These are phyloP conservation scores for Pythium dissotocum DNA, from an alignment of 352 stramenopile genomes.

Conservation along the genomic window DNA sequence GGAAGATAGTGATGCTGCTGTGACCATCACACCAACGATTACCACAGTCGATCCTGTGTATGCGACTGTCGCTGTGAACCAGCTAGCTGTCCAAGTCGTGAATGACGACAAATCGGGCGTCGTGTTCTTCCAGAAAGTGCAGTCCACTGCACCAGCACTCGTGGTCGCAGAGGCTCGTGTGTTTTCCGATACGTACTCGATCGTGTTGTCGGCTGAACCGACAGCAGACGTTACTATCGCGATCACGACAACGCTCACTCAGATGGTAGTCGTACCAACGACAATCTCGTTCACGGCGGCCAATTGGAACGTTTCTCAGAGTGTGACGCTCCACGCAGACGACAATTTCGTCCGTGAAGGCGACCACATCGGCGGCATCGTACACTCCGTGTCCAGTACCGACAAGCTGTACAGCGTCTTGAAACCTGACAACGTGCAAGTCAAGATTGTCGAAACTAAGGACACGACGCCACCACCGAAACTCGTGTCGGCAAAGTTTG, in stretches of 20 bases:
- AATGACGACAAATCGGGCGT: constrained; percentile 59
- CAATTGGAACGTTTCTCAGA: constrained; percentile 55
- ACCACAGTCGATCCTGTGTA: constrained; percentile 45
- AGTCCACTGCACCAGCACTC: constrained; percentile 38
- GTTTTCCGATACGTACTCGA: constrained; percentile 49
- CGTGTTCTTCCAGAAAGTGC: constrained; percentile 40
- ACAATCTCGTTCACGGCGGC: constrained; percentile 37
- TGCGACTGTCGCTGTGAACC: constrained; percentile 17
- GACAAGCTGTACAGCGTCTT: constrained; percentile 39
- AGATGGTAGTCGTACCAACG: constrained; percentile 43
- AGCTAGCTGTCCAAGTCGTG: constrained; percentile 40
- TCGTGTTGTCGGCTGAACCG: constrained; percentile 50
- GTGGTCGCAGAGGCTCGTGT: constrained; percentile 50
- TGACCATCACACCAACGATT: constrained; percentile 30
- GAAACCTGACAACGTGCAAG: constrained; percentile 30
- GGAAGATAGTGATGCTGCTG: constrained; percentile 39
- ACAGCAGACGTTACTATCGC: constrained; percentile 38
- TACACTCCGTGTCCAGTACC: constrained; percentile 25
- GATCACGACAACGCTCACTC: constrained; percentile 33
- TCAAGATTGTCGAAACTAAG: constrained; percentile 64
- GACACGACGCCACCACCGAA: constrained; percentile 60
- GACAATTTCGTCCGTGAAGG: constrained; percentile 49
- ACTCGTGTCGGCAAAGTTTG: constrained; percentile 50
- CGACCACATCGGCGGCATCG: constrained; percentile 41
- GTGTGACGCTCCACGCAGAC: constrained; percentile 43